A percentile compares a stretch with the other conserved stretches of the same genome.
These are phyloP conservation scores for Moesziomyces sp. DNA, from an alignment of 1,284 basidiomycete species.

Conservation along the genomic window DNA sequence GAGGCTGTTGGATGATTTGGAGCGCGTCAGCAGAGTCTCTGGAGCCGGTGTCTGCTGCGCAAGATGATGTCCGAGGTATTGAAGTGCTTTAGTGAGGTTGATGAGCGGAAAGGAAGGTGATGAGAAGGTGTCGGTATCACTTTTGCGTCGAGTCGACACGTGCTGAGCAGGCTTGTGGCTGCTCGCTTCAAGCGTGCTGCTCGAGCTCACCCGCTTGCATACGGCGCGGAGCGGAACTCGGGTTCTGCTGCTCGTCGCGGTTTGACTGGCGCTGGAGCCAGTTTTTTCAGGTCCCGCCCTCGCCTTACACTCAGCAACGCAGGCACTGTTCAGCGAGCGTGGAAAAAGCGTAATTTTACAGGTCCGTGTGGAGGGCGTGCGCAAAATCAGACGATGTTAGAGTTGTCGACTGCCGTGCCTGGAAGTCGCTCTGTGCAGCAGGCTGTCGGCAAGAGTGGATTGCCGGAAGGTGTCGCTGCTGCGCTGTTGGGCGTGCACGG, in stretches of 20 bases:
- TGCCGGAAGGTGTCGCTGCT: too few species aligned
- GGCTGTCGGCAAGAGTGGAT: not conserved
- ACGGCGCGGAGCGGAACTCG: not conserved
- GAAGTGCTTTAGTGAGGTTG: not conserved
- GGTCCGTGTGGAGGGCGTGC: not conserved
- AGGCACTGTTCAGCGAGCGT: too few species aligned
- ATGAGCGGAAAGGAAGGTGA: not conserved
- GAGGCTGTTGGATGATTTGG: not conserved
- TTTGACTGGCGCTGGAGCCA: too few species aligned
- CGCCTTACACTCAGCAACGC: not conserved
- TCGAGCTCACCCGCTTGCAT: not conserved
- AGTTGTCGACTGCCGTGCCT: not conserved
- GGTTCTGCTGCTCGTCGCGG: not conserved
- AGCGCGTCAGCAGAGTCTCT: not conserved
- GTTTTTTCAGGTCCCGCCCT: too few species aligned
- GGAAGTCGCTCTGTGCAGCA: too few species aligned
- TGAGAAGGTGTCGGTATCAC: not conserved
- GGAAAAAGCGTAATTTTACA: not conserved
- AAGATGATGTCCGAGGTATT: not conserved
- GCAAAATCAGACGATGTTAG: not conserved
- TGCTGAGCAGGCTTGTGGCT: not conserved
- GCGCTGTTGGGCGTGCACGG: too few species aligned
- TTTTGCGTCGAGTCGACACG: not conserved
- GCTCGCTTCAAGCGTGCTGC: not conserved
- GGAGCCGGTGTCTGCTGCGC: not conserved